These are phyloP conservation scores for Lasiodiplodia citricola DNA, from an alignment of 2,329 filamentous ascomycete species.

Conservation along the genomic window DNA sequence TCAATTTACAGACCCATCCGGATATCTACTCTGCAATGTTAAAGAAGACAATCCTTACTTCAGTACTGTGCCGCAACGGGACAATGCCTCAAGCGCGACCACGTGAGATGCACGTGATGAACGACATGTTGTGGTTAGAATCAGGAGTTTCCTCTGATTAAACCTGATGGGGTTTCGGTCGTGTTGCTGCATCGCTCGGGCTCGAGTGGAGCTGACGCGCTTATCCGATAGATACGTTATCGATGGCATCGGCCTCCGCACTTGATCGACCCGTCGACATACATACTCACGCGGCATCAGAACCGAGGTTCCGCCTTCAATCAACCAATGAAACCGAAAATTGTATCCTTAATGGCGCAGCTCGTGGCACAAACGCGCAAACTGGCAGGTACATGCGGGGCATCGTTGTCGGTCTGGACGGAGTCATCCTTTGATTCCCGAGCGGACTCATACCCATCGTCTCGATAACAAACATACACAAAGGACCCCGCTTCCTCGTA, in stretches of 20 bases:
- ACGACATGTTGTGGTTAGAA: too few relatives aligned
- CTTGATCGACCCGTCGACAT: neutral
- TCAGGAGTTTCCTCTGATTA: too few relatives aligned
- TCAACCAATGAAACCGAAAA: neutral
- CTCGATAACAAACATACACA: neutral
- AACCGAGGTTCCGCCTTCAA: neutral
- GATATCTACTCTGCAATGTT: too few relatives aligned
- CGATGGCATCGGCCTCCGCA: slow-evolving; percentile 4
- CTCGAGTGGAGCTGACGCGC: neutral
- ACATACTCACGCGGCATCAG: neutral
- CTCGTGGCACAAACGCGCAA: neutral
- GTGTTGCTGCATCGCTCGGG: too few relatives aligned
- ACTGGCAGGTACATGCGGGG: slow-evolving; percentile 1
- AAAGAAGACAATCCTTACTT: too few relatives aligned
- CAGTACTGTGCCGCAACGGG: too few relatives aligned
- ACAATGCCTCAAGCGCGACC: too few relatives aligned
- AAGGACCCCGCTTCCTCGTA: neutral
- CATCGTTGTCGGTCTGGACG: neutral
- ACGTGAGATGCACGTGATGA: too few relatives aligned
- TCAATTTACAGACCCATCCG: too few relatives aligned
- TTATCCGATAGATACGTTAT: slow-evolving; percentile 4
- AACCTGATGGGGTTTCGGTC: too few relatives aligned
- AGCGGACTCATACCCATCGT: neutral
- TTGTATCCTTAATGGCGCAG: neutral
- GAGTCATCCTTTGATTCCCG: neutral